Conservation (phyloP, 2,329 filamentous ascomycete genomes). For the Diaporthe vexans region DNA sequence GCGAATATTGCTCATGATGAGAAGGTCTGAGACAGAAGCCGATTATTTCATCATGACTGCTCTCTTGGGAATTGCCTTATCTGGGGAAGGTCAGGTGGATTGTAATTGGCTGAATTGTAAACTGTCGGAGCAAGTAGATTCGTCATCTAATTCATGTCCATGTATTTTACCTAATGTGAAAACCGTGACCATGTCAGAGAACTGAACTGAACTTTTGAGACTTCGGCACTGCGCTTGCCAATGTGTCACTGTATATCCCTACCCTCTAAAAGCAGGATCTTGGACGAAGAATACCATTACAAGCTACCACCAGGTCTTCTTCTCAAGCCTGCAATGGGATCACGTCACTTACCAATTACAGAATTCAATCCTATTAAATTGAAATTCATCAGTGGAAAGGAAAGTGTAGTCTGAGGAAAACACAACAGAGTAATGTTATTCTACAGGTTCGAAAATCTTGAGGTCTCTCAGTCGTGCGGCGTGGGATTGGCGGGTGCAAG, state of each 20-base stretch:
- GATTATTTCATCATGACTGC: neutral
- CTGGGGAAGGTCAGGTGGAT: neutral
- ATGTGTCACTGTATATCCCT: too few species aligned
- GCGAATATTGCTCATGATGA: slow-evolving; percentile 7
- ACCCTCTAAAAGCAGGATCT: too few species aligned
- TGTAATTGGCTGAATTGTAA: neutral
- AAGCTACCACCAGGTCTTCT: neutral
- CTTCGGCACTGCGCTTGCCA: too few species aligned
- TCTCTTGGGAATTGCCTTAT: neutral
- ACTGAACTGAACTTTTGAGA: too few species aligned
- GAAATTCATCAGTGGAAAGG: neutral
- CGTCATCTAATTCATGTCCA: too few species aligned
- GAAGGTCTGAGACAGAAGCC: slow-evolving; percentile 22
- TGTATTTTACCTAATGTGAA: too few species aligned
- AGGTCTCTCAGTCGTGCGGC: neutral
- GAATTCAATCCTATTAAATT: neutral
- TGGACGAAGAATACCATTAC: neutral
- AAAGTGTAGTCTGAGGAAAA: neutral
- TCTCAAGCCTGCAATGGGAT: neutral
- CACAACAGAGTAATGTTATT: neutral
- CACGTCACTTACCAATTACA: neutral
- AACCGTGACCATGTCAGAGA: too few species aligned
- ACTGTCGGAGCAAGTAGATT: neutral
- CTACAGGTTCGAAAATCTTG: neutral
- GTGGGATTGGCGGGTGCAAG: neutral